phyloP scores from a whole-genome alignment of 208 protist genomes.

The Balamuthia mandrillaris region DNA sequence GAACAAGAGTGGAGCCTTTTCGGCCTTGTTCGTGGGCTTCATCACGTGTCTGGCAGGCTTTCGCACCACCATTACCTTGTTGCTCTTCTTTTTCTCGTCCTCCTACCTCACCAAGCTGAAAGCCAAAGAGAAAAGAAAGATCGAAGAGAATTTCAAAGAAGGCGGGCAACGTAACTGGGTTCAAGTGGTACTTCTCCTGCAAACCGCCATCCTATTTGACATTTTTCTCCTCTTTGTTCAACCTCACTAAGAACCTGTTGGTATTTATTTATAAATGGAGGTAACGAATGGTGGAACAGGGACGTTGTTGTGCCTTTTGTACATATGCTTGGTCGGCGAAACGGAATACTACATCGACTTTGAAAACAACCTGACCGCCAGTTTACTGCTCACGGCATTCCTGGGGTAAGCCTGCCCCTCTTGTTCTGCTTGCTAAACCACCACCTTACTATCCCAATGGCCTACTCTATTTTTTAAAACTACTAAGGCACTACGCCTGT shows the following conservation, averaged over 20 bases:
- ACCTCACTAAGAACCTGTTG: background rate
- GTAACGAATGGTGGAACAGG: constrained; percentile 40
- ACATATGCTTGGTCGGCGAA: background rate
- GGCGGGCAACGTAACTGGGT: constrained; percentile 57
- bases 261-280: background rate
- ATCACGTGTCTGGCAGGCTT: constrained; percentile 19
- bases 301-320: constrained; percentile 22
- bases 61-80: background rate
- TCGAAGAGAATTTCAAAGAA: constrained; percentile 49
- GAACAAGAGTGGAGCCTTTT: background rate
- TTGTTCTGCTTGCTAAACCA: background rate
- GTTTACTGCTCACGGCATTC: constrained; percentile 28
- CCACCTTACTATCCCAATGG: background rate
- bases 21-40: constrained; percentile 32
- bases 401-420: constrained; percentile 8
- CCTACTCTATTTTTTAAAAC: background rate
- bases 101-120: constrained; percentile 55
- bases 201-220: no score
- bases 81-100: constrained; percentile 53
- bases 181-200: constrained; percentile 47
- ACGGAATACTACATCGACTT: constrained; percentile 36
- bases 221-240: background rate
- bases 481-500: constrained; percentile 51
- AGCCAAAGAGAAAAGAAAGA: constrained; percentile 41
- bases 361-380: background rate